Conservation (phyloP, 2,329 filamentous ascomycete genomes). For the Coleophoma cylindrospora region DNA sequence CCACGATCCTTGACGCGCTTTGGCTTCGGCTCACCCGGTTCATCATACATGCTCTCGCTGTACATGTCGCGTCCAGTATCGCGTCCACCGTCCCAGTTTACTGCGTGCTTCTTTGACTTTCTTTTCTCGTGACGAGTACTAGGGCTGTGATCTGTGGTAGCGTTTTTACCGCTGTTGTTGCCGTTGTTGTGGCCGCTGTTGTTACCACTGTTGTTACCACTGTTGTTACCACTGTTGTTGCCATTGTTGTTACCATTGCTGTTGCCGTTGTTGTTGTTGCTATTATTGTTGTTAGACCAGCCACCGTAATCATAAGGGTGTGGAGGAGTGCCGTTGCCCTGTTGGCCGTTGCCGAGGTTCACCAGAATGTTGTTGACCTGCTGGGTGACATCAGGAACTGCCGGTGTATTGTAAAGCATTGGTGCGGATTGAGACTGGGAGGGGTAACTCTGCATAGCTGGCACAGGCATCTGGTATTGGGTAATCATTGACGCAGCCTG, state of each 20-base stretch:
- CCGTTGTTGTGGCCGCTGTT: conserved; percentile 7
- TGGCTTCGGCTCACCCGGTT: conserved; percentile 4
- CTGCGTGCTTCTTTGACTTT: conserved; percentile 9
- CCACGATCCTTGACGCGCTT: conserved; percentile 5
- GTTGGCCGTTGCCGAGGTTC: conserved; percentile 4
- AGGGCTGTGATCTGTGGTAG: not conserved
- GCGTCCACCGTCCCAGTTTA: conserved; percentile 3
- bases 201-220: not conserved
- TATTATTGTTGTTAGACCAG: not conserved
- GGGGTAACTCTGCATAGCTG: conserved; percentile 10
- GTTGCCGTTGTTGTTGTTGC: not conserved
- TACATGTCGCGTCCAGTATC: conserved; percentile 13
- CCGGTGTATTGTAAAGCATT: not conserved
- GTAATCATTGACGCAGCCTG: conserved; percentile 21
- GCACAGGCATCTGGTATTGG: conserved; percentile 9
- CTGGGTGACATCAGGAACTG: conserved; percentile 14
- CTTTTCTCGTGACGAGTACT: conserved; percentile 4
- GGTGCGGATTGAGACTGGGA: conserved; percentile 6
- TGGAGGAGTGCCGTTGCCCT: not conserved
- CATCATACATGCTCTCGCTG: conserved; percentile 11
- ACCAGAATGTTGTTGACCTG: conserved; percentile 21
- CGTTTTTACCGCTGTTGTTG: conserved; percentile 3
- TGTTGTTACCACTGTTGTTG: not conserved
- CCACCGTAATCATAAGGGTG: not conserved
- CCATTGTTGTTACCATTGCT: not conserved